phyloP scores from a whole-genome alignment of 108 stramenopile species.

The Pelagomonas calceolata region DNA sequence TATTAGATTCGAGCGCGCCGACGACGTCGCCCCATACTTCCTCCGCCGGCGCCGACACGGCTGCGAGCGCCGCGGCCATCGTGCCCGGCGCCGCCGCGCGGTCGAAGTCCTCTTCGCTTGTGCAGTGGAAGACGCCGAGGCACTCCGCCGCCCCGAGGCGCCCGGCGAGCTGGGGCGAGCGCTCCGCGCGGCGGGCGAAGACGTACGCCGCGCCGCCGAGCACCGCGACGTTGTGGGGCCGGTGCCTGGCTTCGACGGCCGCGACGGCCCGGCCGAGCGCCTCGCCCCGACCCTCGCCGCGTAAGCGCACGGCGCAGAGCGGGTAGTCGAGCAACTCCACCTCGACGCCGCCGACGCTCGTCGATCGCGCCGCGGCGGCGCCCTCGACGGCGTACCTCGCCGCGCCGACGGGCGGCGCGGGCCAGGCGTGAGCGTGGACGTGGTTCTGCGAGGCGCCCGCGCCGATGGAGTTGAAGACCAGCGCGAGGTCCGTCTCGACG shows the following conservation, averaged over 20 bases:
- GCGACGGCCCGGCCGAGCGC: constrained; percentile 10
- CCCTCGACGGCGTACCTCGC: neutral
- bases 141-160: constrained; percentile 43
- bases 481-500: constrained; percentile 32
- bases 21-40: too few species aligned
- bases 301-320: neutral
- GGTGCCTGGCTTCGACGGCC: constrained; percentile 21
- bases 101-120: constrained; percentile 33
- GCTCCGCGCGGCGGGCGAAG: constrained; percentile 39
- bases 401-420: constrained; percentile 32
- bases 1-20: too few species aligned
- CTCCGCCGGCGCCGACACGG: too few species aligned
- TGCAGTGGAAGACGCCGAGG: constrained; percentile 49
- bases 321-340: neutral
- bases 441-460: constrained; percentile 54
- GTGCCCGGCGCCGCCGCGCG: too few species aligned
- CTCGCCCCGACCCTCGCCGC: neutral
- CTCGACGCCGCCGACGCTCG: constrained; percentile 6
- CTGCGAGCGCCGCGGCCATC: too few species aligned
- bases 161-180: constrained; percentile 16
- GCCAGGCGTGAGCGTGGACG: constrained; percentile 48
- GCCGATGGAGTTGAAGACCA: constrained; percentile 46
- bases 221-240: constrained; percentile 34
- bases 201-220: constrained; percentile 33
- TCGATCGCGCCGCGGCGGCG: constrained; percentile 31